Percentiles rank a stretch among this genome's conserved stretches.
Evolutionary conservation across 768 basidiomycete species (phyloP).

Genomic region (Cystobasidium onofrii): DNA sequence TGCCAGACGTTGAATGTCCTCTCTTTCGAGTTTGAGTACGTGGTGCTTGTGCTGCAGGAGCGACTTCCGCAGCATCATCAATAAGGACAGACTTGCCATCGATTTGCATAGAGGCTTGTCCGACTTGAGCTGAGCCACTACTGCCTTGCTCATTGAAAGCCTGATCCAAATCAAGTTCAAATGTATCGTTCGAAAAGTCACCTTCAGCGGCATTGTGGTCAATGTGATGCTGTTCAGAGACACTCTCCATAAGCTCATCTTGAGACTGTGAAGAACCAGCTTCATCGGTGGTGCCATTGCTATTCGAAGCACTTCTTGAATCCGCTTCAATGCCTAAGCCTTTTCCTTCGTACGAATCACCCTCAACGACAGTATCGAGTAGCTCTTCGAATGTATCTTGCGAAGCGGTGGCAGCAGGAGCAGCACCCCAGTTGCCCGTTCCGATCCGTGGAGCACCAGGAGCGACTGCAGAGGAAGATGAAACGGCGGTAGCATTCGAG

Average conservation of each 20-base stretch:
- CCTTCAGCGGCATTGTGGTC: neutral
- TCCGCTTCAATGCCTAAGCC: constrained; percentile 18
- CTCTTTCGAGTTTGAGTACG: neutral
- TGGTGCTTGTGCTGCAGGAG: neutral
- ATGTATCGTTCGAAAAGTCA: constrained; percentile 30
- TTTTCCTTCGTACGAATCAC: constrained; percentile 20
- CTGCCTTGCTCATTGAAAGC: constrained; percentile 7
- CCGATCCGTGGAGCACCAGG: constrained; percentile 19
- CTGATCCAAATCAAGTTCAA: constrained; percentile 27
- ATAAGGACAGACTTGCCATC: constrained; percentile 4
- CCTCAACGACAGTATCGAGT: constrained; percentile 35
- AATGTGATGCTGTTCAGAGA: neutral
- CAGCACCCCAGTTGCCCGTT: neutral
- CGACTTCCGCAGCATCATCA: constrained; percentile 17
- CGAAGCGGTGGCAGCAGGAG: neutral
- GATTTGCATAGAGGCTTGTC: neutral
- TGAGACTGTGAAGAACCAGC: neutral
- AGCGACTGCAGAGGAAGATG: neutral
- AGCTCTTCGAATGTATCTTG: constrained; percentile 19
- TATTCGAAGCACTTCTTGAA: too few relatives aligned
- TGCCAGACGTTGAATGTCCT: constrained; percentile 8
- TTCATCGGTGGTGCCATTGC: neutral
- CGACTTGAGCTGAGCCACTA: neutral
- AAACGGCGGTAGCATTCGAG: neutral
- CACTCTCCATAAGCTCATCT: constrained; percentile 21